Base-by-base conservation (phyloP, 1,284 basidiomycete genomes). In the Stereum hirsutum region DNA sequence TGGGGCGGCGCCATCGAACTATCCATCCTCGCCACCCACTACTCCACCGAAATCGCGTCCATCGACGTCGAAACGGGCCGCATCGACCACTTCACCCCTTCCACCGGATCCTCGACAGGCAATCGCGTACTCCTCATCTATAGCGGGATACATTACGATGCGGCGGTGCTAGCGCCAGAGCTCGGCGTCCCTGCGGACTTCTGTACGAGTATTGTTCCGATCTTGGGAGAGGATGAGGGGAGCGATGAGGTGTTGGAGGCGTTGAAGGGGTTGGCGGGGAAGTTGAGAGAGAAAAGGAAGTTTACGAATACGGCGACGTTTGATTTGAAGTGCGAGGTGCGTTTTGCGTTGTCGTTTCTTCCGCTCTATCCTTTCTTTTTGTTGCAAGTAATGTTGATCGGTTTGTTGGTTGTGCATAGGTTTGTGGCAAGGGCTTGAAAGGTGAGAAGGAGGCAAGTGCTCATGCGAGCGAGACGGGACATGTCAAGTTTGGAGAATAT, bases 1-100 rank as follows among this genome's bases (percentile, higher is more conserved):
- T 97, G 93, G 93, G 93, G 93, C 34, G 94, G 93, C 12, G 93
- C 93, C 2, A 95, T 96, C 56, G 89, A 93, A 57, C 76, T 94
- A 11, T 68, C 81, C 3, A 80, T 95, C 51, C 80, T 96, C 46
- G 80, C 92, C 1, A 65, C 77, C 10, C 78, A 92, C 59, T 95
- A 83, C 59, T 63, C 67, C 27, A 85, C 87, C 1, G 92, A 95
- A 61, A 95, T 97, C 37, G 77, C 80, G 5, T 91, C 87, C 43
- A 74, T 96, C 44, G 93, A 97, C 57, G 88, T 97, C 39, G 86
- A 93, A 57, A 89, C 89, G 0, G 92, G 93, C 0, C 75, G 92
- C n/a, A 75, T 91, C 47, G 90, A 95, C 62, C 74, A 72, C 14
- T 95, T 95, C 56, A 69, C 79, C 2, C 79, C 89, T 43, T 70